These are phyloP conservation scores for Poa annua DNA, from an alignment of 176 grass and related monocot species.

Conservation along the genomic window DNA sequence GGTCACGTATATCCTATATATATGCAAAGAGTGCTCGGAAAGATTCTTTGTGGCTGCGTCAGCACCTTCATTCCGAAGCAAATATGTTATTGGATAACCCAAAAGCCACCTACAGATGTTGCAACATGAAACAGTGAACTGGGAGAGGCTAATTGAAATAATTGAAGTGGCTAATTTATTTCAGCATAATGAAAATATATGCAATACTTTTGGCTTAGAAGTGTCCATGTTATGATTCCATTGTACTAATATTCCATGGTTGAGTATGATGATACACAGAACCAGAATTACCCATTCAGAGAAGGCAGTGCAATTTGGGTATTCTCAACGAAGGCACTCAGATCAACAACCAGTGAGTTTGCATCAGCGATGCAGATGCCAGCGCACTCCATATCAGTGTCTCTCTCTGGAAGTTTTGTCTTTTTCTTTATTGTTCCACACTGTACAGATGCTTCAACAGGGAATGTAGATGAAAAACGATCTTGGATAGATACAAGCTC, in stretches of 20 bases:
- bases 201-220: background rate
- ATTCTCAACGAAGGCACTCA: conserved; percentile 53
- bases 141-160: conserved; percentile 25
- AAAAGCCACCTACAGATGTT: conserved; percentile 81
- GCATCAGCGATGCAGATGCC: background rate
- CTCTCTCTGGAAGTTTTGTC: conserved; percentile 30
- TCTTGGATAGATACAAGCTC: conserved; percentile 66
- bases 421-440: conserved; percentile 31
- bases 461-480: conserved; percentile 61
- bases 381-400: conserved; percentile 3
- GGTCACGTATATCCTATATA: conserved; percentile 69
- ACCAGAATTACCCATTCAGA: conserved; percentile 72
- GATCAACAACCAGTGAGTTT: conserved; percentile 54
- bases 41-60: conserved; percentile 55
- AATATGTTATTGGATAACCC: conserved; percentile 82
- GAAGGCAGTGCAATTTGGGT: conserved; percentile 64
- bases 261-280: background rate
- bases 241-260: background rate
- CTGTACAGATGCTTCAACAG: conserved; percentile 43
- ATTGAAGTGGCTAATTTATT: conserved; percentile 18
- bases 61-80: conserved; percentile 60
- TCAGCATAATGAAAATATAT: background rate
- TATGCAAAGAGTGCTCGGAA: conserved; percentile 69
- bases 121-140: background rate
- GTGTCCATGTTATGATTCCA: conserved; percentile 3